Evolutionary conservation across 192 early-diverging fungal genomes (phyloP), one percentile per base, ranked within the genome.

Genomic region (Coemansia sp.): DNA sequence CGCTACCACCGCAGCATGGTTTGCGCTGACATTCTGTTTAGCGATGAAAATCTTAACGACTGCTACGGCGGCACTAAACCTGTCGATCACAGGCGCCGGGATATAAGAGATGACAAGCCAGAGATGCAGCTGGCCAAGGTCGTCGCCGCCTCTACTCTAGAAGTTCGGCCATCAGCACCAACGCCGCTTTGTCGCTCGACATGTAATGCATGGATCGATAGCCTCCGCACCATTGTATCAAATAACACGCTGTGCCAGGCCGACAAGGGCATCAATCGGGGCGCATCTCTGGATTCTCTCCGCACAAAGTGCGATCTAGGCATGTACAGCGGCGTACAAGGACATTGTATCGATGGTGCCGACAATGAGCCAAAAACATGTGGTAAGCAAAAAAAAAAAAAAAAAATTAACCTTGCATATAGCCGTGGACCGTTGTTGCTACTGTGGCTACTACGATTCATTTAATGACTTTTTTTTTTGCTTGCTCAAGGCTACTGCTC

Each of bases 331-430:
- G 81, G 81, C 61, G 46, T 50, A 17, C 40, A 63, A 2, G 81
- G 73, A 1, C 66, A 42, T 53, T 85, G 83, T 46, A 69, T 85
- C 16, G 62, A 64, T 35, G 83, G 83, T 40, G 59, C 77, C 5
- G 73, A 74, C 19, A 85, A 85, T 40, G 83, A 85, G 70, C 72
- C 64, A 33, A 70, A 70, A 38, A 85, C 83, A 17, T 85, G 83
- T 59, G 83, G 82, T 84, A 84, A 78, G 81, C 65, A 53, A 58
- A 30, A 14, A 33, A 23, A 53, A 58, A 30, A 14, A 33, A 23
- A 26, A 26, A 0, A 26, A 26, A 26, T 26, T 26, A 49, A 58
- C 16, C 14, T 58, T 35, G 14, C 30, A 32, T 16, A 32, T 33
- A 30, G 14, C n/a, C 14, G 9, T 57, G 53, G 55, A 17, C 28